phyloP scores from a whole-genome alignment of 2,329 filamentous ascomycete genomes.

The Cadophora gregata region DNA sequence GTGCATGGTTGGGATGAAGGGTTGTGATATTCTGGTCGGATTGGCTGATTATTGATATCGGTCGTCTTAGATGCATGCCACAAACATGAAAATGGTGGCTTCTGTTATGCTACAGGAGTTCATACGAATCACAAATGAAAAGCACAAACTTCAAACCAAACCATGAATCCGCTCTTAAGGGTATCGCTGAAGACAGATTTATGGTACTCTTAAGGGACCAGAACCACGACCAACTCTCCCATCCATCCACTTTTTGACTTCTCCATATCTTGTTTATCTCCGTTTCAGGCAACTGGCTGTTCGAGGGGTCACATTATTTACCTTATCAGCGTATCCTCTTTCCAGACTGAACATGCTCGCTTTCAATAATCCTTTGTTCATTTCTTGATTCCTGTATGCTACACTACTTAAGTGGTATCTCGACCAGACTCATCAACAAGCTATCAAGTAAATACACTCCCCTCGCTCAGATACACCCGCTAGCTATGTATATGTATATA shows the following conservation, averaged over 20 bases:
- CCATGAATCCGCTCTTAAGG: not conserved
- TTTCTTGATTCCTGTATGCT: not conserved
- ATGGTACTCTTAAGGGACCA: too few species aligned
- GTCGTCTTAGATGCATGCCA: constrained; percentile 14
- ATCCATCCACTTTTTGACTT: too few species aligned
- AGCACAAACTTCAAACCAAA: constrained; percentile 1
- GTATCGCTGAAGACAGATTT: too few species aligned
- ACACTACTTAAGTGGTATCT: constrained; percentile 2
- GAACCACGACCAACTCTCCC: too few species aligned
- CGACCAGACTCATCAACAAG: not conserved
- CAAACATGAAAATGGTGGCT: constrained; percentile 19
- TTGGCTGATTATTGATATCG: not conserved
- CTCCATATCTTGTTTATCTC: too few species aligned
- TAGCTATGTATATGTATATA: constrained; percentile 1
- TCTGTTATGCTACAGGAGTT: constrained; percentile 16
- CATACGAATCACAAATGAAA: constrained; percentile 5
- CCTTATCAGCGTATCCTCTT: too few species aligned
- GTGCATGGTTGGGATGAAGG: constrained; percentile 11
- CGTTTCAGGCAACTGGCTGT: too few species aligned
- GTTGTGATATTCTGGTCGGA: not conserved
- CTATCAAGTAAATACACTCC: not conserved
- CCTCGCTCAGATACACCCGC: not conserved
- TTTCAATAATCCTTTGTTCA: not conserved
- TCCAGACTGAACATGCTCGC: too few species aligned
- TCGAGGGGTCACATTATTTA: too few species aligned